Percentiles rank a stretch among this genome's conserved stretches.
Evolutionary conservation across 495 filamentous ascomycete species (phyloP).

Genomic region (Collariella sp.): DNA sequence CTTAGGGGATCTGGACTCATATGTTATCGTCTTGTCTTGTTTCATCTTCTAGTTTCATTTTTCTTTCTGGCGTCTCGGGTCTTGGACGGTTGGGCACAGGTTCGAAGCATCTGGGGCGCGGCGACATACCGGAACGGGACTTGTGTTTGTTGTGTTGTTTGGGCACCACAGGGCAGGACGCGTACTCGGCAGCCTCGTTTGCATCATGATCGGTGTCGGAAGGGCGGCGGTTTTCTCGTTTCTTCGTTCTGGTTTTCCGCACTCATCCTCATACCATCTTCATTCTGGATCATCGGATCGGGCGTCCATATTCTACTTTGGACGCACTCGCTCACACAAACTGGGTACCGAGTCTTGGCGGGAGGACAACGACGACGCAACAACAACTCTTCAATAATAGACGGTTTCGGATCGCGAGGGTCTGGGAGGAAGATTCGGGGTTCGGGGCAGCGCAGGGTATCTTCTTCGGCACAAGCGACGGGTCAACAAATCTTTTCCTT

Average conservation of each 20-base stretch:
- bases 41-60: background rate
- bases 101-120: background rate
- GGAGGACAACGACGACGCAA: too few relatives aligned
- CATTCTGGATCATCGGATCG: too few relatives aligned
- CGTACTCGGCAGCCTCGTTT: background rate
- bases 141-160: background rate
- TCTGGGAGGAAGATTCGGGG: background rate
- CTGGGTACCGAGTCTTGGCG: too few relatives aligned
- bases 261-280: too few relatives aligned
- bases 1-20: background rate
- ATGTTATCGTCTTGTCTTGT: background rate
- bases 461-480: background rate
- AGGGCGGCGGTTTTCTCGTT: background rate
- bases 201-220: background rate
- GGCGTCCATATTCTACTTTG: too few relatives aligned
- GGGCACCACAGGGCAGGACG: background rate
- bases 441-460: background rate
- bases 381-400: too few relatives aligned
- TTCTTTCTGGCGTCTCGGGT: background rate
- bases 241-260: background rate
- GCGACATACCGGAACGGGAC: background rate
- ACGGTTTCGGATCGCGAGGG: too few relatives aligned
- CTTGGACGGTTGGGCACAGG: background rate
- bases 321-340: too few relatives aligned
- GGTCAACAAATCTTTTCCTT: conserved; percentile 1